Conservation (phyloP, 1,284 basidiomycete species). For the Austroboletus niveus region DNA sequence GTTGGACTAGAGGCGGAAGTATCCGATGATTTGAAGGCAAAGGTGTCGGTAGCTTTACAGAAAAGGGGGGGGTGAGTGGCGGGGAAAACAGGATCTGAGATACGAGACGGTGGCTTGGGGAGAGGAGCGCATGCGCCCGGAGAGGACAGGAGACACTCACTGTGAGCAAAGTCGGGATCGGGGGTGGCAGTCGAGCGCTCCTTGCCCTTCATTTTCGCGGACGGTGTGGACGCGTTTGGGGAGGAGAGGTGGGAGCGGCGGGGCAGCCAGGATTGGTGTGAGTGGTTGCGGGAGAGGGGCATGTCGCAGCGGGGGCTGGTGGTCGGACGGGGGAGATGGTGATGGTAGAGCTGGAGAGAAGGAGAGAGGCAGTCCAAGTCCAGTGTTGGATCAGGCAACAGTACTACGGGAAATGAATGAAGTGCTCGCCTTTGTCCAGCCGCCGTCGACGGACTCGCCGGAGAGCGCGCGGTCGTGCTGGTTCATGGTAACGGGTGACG, state of each 20-base stretch:
- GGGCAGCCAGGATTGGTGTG: conserved; percentile 21
- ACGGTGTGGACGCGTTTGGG: conserved; percentile 2
- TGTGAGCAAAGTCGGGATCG: conserved; percentile 6
- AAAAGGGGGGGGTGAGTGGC: conserved; percentile 6
- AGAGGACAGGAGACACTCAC: conserved; percentile 13
- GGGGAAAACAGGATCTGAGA: conserved; percentile 4
- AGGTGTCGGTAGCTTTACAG: conserved; percentile 16
- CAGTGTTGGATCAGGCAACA: conserved; percentile 8
- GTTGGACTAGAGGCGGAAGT: conserved; percentile 13
- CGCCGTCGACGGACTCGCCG: conserved; percentile 19
- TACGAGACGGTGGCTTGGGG: neutral
- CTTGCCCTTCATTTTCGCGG: conserved; percentile 14
- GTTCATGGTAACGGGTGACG: no score
- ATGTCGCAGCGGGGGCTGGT: conserved; percentile 12
- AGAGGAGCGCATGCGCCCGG: neutral
- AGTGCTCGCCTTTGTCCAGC: conserved; percentile 21
- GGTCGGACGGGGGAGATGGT: conserved; percentile 6
- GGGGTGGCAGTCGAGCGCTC: conserved; percentile 10
- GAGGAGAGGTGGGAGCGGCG: conserved; percentile 17
- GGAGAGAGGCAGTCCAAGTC: conserved; percentile 7
- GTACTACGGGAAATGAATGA: no score
- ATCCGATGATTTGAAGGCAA: conserved; percentile 16
- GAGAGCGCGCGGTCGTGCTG: neutral
- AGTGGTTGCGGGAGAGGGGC: conserved; percentile 5
- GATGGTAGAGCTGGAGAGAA: conserved; percentile 11